Evolutionary conservation across 257 asterid genomes (phyloP), one percentile per base, ranked within the genome.

Genomic region (Scutellaria baicalensis): DNA sequence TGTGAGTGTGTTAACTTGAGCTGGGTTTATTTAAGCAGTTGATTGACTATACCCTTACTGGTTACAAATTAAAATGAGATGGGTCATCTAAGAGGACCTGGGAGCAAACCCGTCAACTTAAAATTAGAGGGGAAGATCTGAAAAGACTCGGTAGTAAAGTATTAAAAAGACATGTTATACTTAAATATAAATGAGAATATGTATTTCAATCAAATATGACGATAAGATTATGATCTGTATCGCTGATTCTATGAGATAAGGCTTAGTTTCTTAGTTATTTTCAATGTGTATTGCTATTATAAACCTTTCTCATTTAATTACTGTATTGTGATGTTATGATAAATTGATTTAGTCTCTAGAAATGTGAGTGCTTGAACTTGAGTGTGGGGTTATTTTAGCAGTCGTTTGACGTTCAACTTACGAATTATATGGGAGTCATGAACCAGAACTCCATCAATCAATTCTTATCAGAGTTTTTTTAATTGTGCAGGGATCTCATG

Each of bases 401-500:
- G 52, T 59, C 12, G 27, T 58, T 36, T 38, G 11, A 35, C 50
- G 1, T 7, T 59, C 27, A 55, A 50, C 72, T 62, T 64, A 47
- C 36, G 65, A 38, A 64, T 45, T 55, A 35, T 42, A 16, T 61
- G 27, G 59, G 23, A 49, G 47, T 45, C 55, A 65, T 66, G 68
- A 59, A 52, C 43, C 20, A 12, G n/a, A n/a, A n/a, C 40, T 50
- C n/a, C 23, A 39, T 55, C 49, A 59, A 66, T 48, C 20, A 59
- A 59, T 77, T 70, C 86, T 87, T 56, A 80, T 70, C 33, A 61
- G 48, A 43, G 70, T 75, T 66, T 64, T 27, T 68, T 35, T 59
- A 65, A 80, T 82, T 61, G 66, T 85, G 88, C 97, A 93, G 98
- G 98, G 97, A 90, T 75, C 95, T 84, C 79, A 90, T 80, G 94